Evolutionary conservation across 352 stramenopile genomes (phyloP).

Genomic region (Phytophthora nicotianae): DNA sequence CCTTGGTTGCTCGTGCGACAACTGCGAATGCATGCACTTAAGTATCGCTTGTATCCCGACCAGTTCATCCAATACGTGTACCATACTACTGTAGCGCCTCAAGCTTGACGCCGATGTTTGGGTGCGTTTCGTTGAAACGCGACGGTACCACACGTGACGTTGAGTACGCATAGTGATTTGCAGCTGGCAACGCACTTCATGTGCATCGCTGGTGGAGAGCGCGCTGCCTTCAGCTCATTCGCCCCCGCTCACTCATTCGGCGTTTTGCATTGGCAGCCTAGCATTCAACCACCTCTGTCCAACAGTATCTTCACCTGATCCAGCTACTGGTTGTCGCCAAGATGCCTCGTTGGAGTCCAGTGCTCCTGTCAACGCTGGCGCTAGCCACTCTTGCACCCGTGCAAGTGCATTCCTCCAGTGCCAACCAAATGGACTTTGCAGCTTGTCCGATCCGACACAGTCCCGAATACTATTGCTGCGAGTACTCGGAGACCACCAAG

Average conservation of each 20-base stretch:
- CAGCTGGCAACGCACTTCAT: too few species aligned
- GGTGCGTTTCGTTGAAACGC: background rate
- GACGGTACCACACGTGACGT: too few species aligned
- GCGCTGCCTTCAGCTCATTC: too few species aligned
- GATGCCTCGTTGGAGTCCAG: slow-evolving; percentile 20
- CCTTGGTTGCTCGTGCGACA: too few species aligned
- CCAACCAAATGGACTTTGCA: slow-evolving; percentile 35
- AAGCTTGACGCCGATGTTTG: background rate
- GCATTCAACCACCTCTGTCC: background rate
- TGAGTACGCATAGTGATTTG: too few species aligned
- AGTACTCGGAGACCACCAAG: slow-evolving; percentile 33
- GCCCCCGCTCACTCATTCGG: too few species aligned
- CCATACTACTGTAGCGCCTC: too few species aligned
- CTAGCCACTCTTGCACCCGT: slow-evolving; percentile 12
- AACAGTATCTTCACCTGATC: background rate
- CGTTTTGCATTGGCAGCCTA: too few species aligned
- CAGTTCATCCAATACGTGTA: too few species aligned
- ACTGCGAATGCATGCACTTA: too few species aligned
- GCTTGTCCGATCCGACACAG: slow-evolving; percentile 42
- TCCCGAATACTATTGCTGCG: slow-evolving; percentile 44
- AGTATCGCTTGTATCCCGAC: too few species aligned
- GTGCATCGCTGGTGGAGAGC: too few species aligned
- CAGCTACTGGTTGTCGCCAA: background rate
- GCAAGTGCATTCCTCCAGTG: slow-evolving; percentile 17
- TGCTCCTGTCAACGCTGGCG: slow-evolving; percentile 9